A percentile compares a stretch with the other conserved stretches of the same genome.
phyloP scores from a whole-genome alignment of 257 asterid species.

The Oldenlandia corymbosa region DNA sequence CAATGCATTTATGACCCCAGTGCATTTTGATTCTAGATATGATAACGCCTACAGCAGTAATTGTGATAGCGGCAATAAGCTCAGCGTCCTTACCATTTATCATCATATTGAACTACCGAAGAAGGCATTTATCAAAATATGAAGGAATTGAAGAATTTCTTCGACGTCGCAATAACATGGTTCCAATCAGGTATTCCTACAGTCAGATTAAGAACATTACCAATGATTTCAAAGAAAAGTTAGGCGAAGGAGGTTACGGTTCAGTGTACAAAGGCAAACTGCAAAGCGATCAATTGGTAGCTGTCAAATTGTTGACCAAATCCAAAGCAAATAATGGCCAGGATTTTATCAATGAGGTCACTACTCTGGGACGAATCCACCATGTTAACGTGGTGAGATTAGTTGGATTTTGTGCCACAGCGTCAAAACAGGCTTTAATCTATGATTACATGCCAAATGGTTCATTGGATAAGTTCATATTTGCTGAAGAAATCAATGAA shows the following conservation, averaged over 20 bases:
- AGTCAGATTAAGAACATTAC: neutral
- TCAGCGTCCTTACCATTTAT: no score
- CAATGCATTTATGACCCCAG: no score
- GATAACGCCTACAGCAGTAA: no score
- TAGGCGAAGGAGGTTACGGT: constrained; percentile 7
- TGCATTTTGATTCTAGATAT: no score
- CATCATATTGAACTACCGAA: neutral
- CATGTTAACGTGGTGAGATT: no score
- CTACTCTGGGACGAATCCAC: neutral
- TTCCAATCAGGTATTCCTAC: neutral
- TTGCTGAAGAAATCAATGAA: no score
- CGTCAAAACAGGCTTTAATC: neutral
- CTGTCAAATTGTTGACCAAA: neutral
- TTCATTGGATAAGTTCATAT: neutral
- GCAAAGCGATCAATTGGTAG: neutral
- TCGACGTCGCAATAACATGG: neutral
- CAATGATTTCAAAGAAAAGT: neutral
- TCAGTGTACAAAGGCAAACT: neutral
- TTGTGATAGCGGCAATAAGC: no score
- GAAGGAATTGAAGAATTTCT: neutral
- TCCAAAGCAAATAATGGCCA: neutral
- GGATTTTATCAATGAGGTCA: neutral
- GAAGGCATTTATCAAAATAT: neutral
- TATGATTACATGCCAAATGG: neutral
- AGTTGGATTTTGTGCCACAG: no score